Conservation (phyloP, 163 green algal genomes). For the Scenedesmus sp. region DNA sequence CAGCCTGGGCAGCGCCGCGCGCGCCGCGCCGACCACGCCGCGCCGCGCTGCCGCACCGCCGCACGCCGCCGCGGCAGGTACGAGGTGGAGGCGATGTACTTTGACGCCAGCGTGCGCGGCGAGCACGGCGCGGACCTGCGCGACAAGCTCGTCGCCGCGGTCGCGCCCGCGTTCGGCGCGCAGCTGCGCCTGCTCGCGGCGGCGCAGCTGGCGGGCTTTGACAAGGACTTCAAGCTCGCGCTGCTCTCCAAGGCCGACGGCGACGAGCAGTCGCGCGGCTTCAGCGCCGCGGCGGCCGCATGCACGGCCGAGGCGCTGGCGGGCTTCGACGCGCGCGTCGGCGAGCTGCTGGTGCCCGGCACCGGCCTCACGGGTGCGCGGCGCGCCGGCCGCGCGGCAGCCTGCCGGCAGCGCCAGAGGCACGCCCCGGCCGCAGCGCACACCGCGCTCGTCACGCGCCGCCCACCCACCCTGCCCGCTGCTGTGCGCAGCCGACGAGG, state of each 20-base stretch:
- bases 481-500: conserved; percentile 28
- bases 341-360: conserved; percentile 72
- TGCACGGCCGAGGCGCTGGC: conserved; percentile 10
- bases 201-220: conserved; percentile 48
- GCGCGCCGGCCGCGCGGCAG: neutral
- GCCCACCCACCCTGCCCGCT: too few species aligned
- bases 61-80: conserved; percentile 69
- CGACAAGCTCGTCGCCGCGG: conserved; percentile 38
- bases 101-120: conserved; percentile 81
- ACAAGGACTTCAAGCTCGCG: conserved; percentile 57
- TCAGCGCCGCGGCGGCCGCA: conserved; percentile 26
- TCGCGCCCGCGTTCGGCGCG: conserved; percentile 57
- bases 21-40: too few species aligned
- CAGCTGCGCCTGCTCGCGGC: conserved; percentile 64
- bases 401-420: too few species aligned
- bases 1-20: too few species aligned
- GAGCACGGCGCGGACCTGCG: conserved; percentile 78
- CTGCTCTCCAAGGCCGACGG: too few species aligned
- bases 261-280: conserved; percentile 23
- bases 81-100: conserved; percentile 93
- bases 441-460: too few species aligned
- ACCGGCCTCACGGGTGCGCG: conserved; percentile 42
- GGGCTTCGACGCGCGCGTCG: conserved; percentile 24
- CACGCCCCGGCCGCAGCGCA: too few species aligned
- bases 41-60: neutral